Conservation (phyloP, 306 rosid genomes). For the Prunus campanulata region DNA sequence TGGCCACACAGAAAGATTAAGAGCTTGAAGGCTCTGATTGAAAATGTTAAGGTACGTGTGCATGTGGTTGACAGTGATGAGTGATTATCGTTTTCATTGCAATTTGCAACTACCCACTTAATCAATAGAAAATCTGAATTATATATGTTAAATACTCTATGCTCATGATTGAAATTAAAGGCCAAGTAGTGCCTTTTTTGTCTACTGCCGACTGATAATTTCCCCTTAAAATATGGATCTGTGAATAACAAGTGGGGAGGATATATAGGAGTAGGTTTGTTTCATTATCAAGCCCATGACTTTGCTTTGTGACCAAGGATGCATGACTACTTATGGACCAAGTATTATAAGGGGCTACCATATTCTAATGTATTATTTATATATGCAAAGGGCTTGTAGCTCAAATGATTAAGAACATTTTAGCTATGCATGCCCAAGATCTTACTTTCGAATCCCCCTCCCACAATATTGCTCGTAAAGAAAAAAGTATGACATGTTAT, state of each 20-base stretch:
- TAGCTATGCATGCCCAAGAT: too few relatives aligned
- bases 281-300: too few relatives aligned
- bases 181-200: background rate
- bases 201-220: background rate
- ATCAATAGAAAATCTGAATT: background rate
- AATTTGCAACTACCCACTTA: background rate
- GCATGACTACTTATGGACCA: background rate
- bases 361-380: too few relatives aligned
- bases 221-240: background rate
- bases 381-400: too few relatives aligned
- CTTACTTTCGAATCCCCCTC: too few relatives aligned
- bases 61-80: background rate
- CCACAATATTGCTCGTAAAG: too few relatives aligned
- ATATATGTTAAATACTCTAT: background rate
- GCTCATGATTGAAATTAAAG: background rate
- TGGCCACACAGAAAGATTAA: conserved; percentile 89
- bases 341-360: background rate
- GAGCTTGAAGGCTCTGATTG: conserved; percentile 65
- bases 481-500: background rate
- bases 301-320: too few relatives aligned
- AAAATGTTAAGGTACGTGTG: conserved; percentile 56
- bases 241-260: too few relatives aligned
- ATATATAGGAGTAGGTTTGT: too few relatives aligned
- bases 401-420: too few relatives aligned
- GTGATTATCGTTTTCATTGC: too few relatives aligned